Percentiles rank a stretch among this genome's conserved stretches.
Conservation (phyloP, 371 early-diverging fungal genomes). For the Enteropsectra breve region DNA sequence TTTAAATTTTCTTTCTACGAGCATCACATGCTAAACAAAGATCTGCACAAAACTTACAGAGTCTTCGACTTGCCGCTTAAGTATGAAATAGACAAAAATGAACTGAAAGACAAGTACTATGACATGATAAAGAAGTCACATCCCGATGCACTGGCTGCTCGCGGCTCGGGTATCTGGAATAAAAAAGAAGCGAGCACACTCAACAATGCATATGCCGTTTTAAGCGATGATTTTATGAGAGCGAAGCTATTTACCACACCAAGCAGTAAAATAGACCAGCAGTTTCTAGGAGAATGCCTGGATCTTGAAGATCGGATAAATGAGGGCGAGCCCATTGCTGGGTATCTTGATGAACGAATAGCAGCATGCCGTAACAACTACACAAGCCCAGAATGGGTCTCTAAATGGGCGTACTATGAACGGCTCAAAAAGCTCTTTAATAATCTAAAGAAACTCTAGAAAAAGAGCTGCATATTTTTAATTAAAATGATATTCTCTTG, state of each 20-base stretch:
- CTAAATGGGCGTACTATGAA: conserved; percentile 49
- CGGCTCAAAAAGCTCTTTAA: conserved; percentile 36
- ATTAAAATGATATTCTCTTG: too few species aligned
- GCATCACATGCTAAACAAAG: too few species aligned
- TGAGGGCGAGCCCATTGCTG: conserved; percentile 5
- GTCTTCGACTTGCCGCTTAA: conserved; percentile 31
- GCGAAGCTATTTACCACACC: conserved; percentile 29
- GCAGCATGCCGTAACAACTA: conserved; percentile 44
- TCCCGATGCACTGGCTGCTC: conserved; percentile 22
- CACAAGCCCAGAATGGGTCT: conserved; percentile 17
- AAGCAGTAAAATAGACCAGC: background rate
- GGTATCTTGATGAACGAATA: conserved; percentile 24
- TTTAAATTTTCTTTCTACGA: too few species aligned
- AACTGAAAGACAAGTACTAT: conserved; percentile 42
- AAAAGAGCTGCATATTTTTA: too few species aligned
- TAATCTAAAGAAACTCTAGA: too few species aligned
- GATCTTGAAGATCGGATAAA: conserved; percentile 43
- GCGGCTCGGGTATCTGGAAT: background rate
- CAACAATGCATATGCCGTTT: conserved; percentile 41
- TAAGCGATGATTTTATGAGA: conserved; percentile 51
- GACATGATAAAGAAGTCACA: conserved; percentile 26
- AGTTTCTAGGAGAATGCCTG: conserved; percentile 28
- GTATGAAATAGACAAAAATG: conserved; percentile 40
- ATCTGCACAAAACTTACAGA: too few species aligned
- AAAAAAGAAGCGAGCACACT: background rate